Base-by-base conservation (phyloP, 768 basidiomycete species). In the Asterophora parasitica region DNA sequence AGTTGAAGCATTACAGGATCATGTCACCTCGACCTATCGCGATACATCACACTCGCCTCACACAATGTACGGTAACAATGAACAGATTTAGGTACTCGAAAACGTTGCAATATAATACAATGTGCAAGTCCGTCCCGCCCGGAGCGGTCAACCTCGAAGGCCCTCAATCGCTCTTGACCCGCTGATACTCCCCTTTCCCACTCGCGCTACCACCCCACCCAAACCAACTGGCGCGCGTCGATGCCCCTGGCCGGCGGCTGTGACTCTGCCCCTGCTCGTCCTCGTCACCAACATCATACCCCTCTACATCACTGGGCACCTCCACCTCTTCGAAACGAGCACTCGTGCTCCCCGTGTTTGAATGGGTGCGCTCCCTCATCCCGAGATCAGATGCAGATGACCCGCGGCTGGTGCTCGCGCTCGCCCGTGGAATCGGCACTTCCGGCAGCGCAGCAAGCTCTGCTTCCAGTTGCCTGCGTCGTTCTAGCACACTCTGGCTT, bases 251-350 rank as follows among this genome's bases (percentile, higher is more conserved):
- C 45, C 52, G 37, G 31, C 23, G 23, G 23, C 23, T 6, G 23
- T 23, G 23, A 3, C 37, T 53, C 30, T 45, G 43, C 42, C 26
- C 47, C 37, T 41, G 40, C 51, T 59, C 55, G 12, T 54, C 49
- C 52, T 49, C 20, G 64, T 63, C 63, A 28, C 68, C 62, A 57
- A 67, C 68, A 45, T 81, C 77, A 46, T 85, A 78, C 5, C 79
- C 82, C 51, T 88, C 86, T 11, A 72, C 74, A 53, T 88, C 85
- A 47, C 81, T 83, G 34, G 79, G 78, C n/a, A 82, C 79, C 50
- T 83, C 80, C 2, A 82, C 75, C 65, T 88, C 83, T 55, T 88
- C 87, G 52, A 83, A 84, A 49, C 66, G 68, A 20, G 23, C 39
- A n/a, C 66, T 68, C 20, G 23, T 26, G n/a, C 66, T 68, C 23